Evolutionary conservation across 73 alveolate species (phyloP), one percentile per base, ranked within the genome.

Genomic region (Paramecium octaurelia): DNA sequence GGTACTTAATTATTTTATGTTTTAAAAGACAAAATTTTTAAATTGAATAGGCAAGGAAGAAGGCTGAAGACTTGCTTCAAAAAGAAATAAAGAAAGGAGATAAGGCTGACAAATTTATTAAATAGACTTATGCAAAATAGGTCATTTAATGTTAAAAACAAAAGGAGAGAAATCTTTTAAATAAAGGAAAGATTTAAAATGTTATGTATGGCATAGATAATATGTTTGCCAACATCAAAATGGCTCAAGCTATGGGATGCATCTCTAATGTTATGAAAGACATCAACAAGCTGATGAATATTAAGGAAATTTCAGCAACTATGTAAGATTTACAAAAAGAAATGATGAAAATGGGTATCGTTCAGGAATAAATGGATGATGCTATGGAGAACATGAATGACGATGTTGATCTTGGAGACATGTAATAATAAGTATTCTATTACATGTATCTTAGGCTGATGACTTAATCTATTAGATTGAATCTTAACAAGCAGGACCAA

Each of bases 331-430:
- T 89, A 46, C 38, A 89, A 46, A 89, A 89, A 40, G 94, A 89
- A 20, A 89, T 89, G 94, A 83, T 83, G 57, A 89, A 89, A 85
- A 89, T 89, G 94, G 94, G 94, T n/a, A 89, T 89, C 11, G 84
- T 89, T 4, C 64, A 89, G 24, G 94, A 89, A 70, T 31, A 70
- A 48, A 71, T 89, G 90, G 94, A 89, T 69, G 94, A 73, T 29
- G 94, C 94, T 16, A 70, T 89, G 91, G 91, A 89, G 31, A 58
- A 77, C 50, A 83, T 70, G 86, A 89, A 89, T 43, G 94, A 89
- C 24, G 94, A 89, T 71, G 90, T 70, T 5, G 94, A 89, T 23
- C 46, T 89, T 38, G 94, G 88, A 70, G 88, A 89, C 46, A 83
- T 70, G 77, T 31, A 89, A 42, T 50, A 71, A 21, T 27, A 80